Base-by-base conservation (phyloP, 148 eudicot genomes). In the Nepenthes mirabilis region DNA sequence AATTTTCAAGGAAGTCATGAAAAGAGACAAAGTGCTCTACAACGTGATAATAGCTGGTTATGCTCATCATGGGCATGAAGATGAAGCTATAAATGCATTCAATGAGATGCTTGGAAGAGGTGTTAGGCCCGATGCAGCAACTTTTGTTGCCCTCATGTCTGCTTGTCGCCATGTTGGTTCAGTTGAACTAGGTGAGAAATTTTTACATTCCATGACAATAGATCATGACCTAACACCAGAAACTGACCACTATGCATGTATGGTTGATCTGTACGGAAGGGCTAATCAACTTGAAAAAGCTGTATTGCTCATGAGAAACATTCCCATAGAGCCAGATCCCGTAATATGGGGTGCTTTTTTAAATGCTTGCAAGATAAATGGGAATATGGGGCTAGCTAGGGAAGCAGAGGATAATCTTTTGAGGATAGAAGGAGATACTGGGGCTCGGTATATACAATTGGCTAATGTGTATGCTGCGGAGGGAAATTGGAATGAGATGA, bases 221-320 rank as follows among this genome's bases (percentile, higher is more conserved):
- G 72, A 74, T 45, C 79, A 86, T 61, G 77, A 49, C 14, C 77
- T 93, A 56, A 11, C 55, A 52, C 91, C 96, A 2, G 87, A 79
- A 74, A 69, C 58, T 47, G 84, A 88, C 60, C 98, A 93, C 71
- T 82, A 82, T 59, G 88, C 96, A 8, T 88, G 98, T 61, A 77
- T 88, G 94, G 77, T 91, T 71, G 98, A 91, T 74, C 80, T 91
- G 61, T 88, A 80, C 61, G 96, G 95, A 49, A 74, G 91, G 72
- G 78, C 96, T 56, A 76, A 72, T 60, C 68, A 68, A 57, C 72
- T 93, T 3, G 83, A 88, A 49, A 86, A 80, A 58, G 96, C 77
- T 13, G 58, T 63, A 8, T 56, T 68, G 43, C 82, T 91, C 45
- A 83, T 86, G 77, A 72, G 66, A 48, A 74, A 59, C 37, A 74